These are phyloP conservation scores for Colletotrichum filicis DNA, from an alignment of 2,329 filamentous ascomycete genomes.

Conservation along the genomic window DNA sequence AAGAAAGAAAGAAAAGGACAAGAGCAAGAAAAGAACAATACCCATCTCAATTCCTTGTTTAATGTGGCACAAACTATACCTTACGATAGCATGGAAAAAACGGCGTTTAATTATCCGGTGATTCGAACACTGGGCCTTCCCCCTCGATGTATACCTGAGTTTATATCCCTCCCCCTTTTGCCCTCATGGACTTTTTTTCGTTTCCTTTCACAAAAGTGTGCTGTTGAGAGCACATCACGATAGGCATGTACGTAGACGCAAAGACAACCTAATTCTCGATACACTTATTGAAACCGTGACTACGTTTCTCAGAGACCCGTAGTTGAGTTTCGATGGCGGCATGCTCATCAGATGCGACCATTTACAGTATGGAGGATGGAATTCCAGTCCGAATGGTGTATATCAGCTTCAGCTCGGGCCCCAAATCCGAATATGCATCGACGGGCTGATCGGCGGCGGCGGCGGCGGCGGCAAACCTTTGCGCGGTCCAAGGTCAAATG, in stretches of 20 bases:
- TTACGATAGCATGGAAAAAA: conserved; percentile 34
- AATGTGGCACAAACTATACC: conserved; percentile 25
- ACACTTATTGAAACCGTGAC: background rate
- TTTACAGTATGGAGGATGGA: too few species aligned
- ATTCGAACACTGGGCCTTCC: conserved; percentile 12
- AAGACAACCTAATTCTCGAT: background rate
- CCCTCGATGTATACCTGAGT: conserved; percentile 29
- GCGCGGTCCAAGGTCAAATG: background rate
- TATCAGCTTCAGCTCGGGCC: background rate
- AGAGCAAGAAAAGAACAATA: background rate
- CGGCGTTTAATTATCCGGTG: conserved; percentile 28
- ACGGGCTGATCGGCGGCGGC: background rate
- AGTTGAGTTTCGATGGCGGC: too few species aligned
- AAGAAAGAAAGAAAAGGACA: background rate
- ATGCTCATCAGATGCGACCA: too few species aligned
- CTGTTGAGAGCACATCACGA: background rate
- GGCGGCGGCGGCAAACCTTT: background rate
- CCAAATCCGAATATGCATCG: background rate
- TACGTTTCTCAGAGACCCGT: too few species aligned
- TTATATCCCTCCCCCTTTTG: conserved; percentile 17
- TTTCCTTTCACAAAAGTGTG: background rate
- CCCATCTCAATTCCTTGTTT: conserved; percentile 21
- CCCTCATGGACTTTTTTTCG: background rate
- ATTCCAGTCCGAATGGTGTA: background rate
- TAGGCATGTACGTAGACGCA: conserved; percentile 10